Base-by-base conservation (phyloP, 257 asterid species). In the Gardenia jasminoides region DNA sequence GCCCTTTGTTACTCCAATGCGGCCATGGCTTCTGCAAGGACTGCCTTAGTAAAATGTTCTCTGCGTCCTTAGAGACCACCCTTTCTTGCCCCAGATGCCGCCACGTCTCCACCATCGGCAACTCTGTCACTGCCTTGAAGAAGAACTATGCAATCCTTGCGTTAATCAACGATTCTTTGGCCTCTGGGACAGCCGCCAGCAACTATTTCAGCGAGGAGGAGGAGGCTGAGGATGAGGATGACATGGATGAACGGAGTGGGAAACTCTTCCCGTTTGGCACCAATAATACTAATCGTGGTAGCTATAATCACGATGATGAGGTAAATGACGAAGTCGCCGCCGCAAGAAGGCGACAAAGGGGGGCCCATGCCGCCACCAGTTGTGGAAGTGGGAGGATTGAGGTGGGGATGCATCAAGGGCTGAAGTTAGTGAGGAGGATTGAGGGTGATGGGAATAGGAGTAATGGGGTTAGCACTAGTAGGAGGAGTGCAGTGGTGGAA, bases 21-120 rank as follows among this genome's bases (percentile, higher is more conserved):
- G 99, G 99, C 83, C 99, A 95, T 78, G 94, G 98, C 67, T 95
- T 92, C 88, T 95, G 99, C 88, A 93, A 93, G 75, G 96, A 91
- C 78, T 95, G 99, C 83, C 94, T 95, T 48, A 91, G 94, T 67
- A 90, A 86, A 86, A 86, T 95, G 96, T 91, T 90, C 90, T 73
- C 97, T 28, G 95, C 91, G 56, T 91, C 98, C 0, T 85, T 83
- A 6, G 98, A 93, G 79, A 87, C 86, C 66, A 84, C 96, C 67
- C 88, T 95, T 30, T 90, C 97, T 58, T 95, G 99, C 84, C 99
- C 99, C 50, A 92, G 97, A 84, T 95, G 99, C 89, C 98, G 99
- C 86, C 92, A 92, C 74, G 92, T 95, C 66, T 86, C 97, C 72
- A 76, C 86, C 50, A 97, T 95, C n/a, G 99, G 99, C 2, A 95